Percentiles rank a stretch among this genome's conserved stretches.
Conservation (phyloP, 192 early-diverging fungal genomes). For the Umbelopsis sp. region DNA sequence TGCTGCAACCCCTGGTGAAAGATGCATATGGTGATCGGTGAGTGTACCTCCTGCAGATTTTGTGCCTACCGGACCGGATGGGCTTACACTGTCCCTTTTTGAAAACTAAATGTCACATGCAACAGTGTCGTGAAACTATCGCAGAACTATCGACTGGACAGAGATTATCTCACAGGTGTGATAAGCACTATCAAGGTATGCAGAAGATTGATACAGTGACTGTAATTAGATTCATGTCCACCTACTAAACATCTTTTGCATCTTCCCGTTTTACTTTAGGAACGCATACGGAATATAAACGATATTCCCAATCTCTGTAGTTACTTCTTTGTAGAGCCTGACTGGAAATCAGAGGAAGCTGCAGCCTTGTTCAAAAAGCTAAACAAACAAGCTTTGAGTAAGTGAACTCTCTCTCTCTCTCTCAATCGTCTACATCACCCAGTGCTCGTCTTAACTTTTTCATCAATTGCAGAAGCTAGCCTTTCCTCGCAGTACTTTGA, state of each 20-base stretch:
- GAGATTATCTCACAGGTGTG: slow-evolving; percentile 46
- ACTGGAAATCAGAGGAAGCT: slow-evolving; percentile 46
- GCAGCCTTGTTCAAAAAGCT: slow-evolving; percentile 39
- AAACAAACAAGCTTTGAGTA: slow-evolving; percentile 33
- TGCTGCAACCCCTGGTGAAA: slow-evolving; percentile 37
- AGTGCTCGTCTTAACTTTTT: background rate
- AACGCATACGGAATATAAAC: slow-evolving; percentile 56
- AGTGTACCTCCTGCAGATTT: background rate
- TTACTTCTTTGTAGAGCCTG: slow-evolving; percentile 57
- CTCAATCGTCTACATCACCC: too few species aligned
- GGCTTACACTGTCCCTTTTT: background rate
- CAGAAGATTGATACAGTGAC: too few species aligned
- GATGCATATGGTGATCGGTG: slow-evolving; percentile 30
- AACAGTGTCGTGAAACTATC: background rate
- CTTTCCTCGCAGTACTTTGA: slow-evolving; percentile 18
- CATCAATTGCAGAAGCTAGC: background rate
- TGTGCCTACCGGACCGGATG: too few species aligned
- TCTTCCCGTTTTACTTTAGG: slow-evolving; percentile 24
- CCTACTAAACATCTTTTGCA: background rate
- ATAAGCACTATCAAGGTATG: slow-evolving; percentile 49
- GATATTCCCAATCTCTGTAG: slow-evolving; percentile 54
- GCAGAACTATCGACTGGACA: slow-evolving; percentile 21
- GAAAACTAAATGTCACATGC: background rate
- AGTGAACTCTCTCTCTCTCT: background rate
- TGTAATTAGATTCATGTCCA: too few species aligned